Conservation (phyloP, 1,284 basidiomycete species). For the Rhodotorula sp. region DNA sequence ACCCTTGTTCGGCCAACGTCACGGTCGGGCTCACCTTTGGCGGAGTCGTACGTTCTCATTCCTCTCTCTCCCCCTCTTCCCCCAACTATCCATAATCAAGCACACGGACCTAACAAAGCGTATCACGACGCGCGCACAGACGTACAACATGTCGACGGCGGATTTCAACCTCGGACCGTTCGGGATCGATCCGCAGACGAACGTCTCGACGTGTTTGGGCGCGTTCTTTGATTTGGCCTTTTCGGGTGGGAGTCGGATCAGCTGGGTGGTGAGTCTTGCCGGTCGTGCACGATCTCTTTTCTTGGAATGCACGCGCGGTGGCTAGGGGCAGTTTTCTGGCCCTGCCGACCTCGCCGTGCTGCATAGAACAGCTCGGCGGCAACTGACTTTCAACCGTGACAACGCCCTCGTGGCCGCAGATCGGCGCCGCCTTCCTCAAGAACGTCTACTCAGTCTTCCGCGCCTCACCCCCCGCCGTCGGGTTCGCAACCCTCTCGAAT, state of each 20-base stretch:
- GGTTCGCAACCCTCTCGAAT: conserved; percentile 52
- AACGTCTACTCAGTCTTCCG: conserved; percentile 51
- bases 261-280: conserved; percentile 49
- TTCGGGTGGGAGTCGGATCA: conserved; percentile 55
- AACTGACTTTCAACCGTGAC: background rate
- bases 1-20: conserved; percentile 39
- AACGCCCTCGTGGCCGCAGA: conserved; percentile 10
- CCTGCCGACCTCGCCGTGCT: background rate
- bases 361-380: background rate
- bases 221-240: conserved; percentile 45
- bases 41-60: conserved; percentile 30
- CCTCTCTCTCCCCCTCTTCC: too few species aligned
- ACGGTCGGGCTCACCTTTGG: conserved; percentile 41
- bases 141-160: conserved; percentile 44
- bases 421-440: conserved; percentile 47
- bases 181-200: conserved; percentile 34
- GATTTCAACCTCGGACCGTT: conserved; percentile 47
- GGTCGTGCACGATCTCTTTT: background rate
- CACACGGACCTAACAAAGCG: too few species aligned
- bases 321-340: background rate
- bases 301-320: background rate
- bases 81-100: background rate
- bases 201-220: conserved; percentile 45
- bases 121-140: conserved; percentile 8
- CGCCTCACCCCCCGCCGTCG: conserved; percentile 53